phyloP scores from a whole-genome alignment of 352 stramenopile species.

The Pythium chondricola region DNA sequence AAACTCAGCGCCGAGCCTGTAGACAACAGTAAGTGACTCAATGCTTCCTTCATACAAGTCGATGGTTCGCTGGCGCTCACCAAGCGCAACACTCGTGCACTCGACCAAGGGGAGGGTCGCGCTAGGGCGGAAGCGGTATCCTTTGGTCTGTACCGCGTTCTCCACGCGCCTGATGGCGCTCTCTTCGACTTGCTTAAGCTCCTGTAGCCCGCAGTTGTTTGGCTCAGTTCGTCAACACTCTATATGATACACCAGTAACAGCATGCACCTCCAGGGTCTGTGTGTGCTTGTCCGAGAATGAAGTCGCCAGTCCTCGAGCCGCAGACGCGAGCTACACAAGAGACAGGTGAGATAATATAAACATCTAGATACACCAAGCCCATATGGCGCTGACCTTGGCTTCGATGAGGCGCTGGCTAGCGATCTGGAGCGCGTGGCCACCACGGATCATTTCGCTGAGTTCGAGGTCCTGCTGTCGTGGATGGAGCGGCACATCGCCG shows the following conservation, averaged over 20 bases:
- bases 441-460: slow-evolving; percentile 69
- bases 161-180: slow-evolving; percentile 44
- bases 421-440: slow-evolving; percentile 55
- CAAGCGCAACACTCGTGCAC: slow-evolving; percentile 41
- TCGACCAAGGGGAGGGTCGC: slow-evolving; percentile 43
- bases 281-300: slow-evolving; percentile 30
- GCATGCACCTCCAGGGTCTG: slow-evolving; percentile 42
- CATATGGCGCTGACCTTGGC: slow-evolving; percentile 32
- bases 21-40: neutral
- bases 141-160: slow-evolving; percentile 26
- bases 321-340: slow-evolving; percentile 30
- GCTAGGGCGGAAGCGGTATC: slow-evolving; percentile 70
- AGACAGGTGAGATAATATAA: neutral
- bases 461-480: slow-evolving; percentile 31
- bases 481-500: slow-evolving; percentile 41
- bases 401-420: slow-evolving; percentile 39
- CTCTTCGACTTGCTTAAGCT: slow-evolving; percentile 43
- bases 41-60: neutral
- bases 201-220: no score
- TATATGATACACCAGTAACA: neutral
- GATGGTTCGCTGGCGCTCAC: slow-evolving; percentile 18
- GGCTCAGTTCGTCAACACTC: no score
- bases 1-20: slow-evolving; percentile 36
- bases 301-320: slow-evolving; percentile 24
- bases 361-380: neutral